Conservation (phyloP, 164 flowering plant genomes). For the Cinnamomum chago region DNA sequence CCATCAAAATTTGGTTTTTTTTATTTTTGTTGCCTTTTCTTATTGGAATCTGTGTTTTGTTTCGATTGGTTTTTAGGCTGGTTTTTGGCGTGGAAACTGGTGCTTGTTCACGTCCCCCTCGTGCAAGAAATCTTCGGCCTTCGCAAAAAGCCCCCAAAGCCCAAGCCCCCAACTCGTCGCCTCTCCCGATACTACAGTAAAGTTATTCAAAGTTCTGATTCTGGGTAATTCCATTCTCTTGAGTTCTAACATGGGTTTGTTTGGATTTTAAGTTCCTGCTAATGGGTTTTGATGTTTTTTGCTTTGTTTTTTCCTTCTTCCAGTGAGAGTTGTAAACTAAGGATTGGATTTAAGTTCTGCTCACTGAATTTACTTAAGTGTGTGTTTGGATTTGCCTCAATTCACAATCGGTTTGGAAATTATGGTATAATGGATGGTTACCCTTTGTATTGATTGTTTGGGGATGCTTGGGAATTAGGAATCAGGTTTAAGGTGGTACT, state of each 20-base stretch:
- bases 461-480: too few relatives aligned
- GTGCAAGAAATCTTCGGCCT: slow-evolving; percentile 84
- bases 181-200: slow-evolving; percentile 44
- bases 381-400: background rate
- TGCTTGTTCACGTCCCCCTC: slow-evolving; percentile 82
- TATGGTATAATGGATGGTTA: too few relatives aligned
- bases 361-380: background rate
- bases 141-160: slow-evolving; percentile 45
- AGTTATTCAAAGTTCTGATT: slow-evolving; percentile 20
- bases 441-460: too few relatives aligned
- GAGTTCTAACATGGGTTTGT: background rate
- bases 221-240: slow-evolving; percentile 18
- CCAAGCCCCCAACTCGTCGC: slow-evolving; percentile 48
- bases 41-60: background rate
- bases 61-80: slow-evolving; percentile 46
- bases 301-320: background rate
- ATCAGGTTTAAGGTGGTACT: too few relatives aligned
- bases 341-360: background rate
- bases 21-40: too few relatives aligned
- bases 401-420: background rate
- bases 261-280: background rate
- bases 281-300: background rate
- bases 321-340: background rate
- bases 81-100: slow-evolving; percentile 86
- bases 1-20: background rate